These are phyloP conservation scores for Blastobotrys capitulatus DNA, from an alignment of 1,139 yeast species.

Conservation along the genomic window DNA sequence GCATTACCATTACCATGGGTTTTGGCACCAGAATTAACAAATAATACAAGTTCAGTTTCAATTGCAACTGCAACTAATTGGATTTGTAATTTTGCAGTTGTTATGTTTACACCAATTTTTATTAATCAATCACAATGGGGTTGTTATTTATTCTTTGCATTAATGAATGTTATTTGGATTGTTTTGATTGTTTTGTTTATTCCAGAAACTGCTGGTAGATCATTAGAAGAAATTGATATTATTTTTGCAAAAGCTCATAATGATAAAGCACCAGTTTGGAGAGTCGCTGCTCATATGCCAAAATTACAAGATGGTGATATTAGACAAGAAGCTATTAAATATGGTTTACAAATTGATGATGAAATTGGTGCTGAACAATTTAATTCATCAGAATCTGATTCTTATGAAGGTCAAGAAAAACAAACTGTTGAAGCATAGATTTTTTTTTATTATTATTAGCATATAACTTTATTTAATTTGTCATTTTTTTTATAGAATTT, in stretches of 20 bases:
- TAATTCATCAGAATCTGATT: neutral
- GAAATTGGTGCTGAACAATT: neutral
- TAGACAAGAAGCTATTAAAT: conserved; percentile 25
- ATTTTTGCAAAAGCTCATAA: conserved; percentile 41
- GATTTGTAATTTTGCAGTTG: conserved; percentile 48
- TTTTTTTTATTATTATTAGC: neutral
- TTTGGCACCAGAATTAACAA: conserved; percentile 40
- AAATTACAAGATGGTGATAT: conserved; percentile 25
- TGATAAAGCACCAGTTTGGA: conserved; percentile 28
- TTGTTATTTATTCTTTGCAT: conserved; percentile 41
- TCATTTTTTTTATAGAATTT: no score
- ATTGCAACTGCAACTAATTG: conserved; percentile 51
- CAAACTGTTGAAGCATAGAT: neutral
- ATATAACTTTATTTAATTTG: neutral
- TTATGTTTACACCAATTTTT: conserved; percentile 50
- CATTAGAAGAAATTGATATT: conserved; percentile 58
- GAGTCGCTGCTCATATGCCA: conserved; percentile 30
- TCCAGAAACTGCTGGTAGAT: conserved; percentile 61
- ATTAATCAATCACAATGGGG: conserved; percentile 42
- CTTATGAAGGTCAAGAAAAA: neutral
- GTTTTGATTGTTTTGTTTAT: conserved; percentile 62
- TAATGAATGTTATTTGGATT: conserved; percentile 54
- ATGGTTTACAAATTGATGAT: conserved; percentile 27
- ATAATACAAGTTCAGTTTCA: conserved; percentile 50
- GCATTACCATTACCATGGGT: conserved; percentile 46